These are phyloP conservation scores for Magnaporthiopsis incrustans DNA, from an alignment of 2,329 filamentous ascomycete species.

Conservation along the genomic window DNA sequence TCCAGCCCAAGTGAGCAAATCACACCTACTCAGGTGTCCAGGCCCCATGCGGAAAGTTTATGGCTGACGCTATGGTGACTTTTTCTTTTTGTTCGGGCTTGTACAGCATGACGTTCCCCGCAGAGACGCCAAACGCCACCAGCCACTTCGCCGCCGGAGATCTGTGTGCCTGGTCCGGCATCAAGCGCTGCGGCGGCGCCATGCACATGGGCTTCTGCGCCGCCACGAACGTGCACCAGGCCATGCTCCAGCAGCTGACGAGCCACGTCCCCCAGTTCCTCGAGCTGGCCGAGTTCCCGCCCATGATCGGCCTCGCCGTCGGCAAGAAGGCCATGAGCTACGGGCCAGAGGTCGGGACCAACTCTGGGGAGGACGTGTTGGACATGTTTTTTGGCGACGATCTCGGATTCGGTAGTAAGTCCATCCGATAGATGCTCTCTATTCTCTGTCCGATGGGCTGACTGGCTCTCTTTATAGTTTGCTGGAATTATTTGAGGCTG, in stretches of 20 bases:
- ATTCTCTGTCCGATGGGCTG: not conserved
- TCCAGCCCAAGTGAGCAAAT: slow-evolving; percentile 42
- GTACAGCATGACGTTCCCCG: slow-evolving; percentile 45
- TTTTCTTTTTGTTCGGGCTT: not conserved
- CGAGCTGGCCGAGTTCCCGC: slow-evolving; percentile 44
- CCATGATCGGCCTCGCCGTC: slow-evolving; percentile 64
- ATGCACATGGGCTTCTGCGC: slow-evolving; percentile 65
- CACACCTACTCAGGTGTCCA: no score
- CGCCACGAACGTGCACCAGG: slow-evolving; percentile 59
- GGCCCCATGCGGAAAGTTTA: no score
- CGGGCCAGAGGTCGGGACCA: slow-evolving; percentile 46
- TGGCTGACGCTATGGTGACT: not conserved
- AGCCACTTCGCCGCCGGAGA: slow-evolving; percentile 65
- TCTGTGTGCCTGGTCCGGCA: slow-evolving; percentile 62
- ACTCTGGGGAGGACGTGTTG: slow-evolving; percentile 54
- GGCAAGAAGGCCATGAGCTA: slow-evolving; percentile 63
- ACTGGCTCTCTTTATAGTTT: slow-evolving; percentile 7
- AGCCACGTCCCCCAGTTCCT: slow-evolving; percentile 35
- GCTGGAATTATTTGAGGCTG: slow-evolving; percentile 8
- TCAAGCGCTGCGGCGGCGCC: slow-evolving; percentile 70
- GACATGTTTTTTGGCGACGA: slow-evolving; percentile 60
- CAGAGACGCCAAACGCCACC: slow-evolving; percentile 44
- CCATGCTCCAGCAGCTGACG: slow-evolving; percentile 38
- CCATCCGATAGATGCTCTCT: slow-evolving; percentile 6
- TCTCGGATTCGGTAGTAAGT: slow-evolving; percentile 55